Conservation (phyloP, 495 filamentous ascomycete genomes). For the Aspergillus biplanus region DNA sequence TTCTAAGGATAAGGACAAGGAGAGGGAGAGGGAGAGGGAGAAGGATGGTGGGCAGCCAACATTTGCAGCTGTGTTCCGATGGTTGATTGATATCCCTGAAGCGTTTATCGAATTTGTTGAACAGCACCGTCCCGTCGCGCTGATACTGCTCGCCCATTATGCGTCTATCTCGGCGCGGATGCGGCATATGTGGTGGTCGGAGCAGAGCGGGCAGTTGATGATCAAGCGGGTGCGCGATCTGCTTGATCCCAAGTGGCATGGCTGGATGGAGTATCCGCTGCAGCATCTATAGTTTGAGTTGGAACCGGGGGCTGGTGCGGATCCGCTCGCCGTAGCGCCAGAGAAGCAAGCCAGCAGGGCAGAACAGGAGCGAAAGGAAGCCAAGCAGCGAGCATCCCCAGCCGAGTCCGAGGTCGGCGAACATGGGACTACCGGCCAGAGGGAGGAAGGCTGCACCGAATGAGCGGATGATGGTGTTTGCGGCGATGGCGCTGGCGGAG, state of each 20-base stretch:
- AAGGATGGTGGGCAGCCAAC: background rate
- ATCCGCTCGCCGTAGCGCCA: conserved; percentile 34
- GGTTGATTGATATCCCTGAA: background rate
- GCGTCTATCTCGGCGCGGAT: background rate
- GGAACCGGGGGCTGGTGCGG: conserved; percentile 7
- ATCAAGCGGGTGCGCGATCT: background rate
- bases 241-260: conserved; percentile 1
- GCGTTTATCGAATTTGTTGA: background rate
- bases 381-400: conserved; percentile 70
- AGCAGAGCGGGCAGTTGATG: conserved; percentile 1
- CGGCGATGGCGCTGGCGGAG: conserved; percentile 63
- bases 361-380: conserved; percentile 62
- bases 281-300: background rate
- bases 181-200: conserved; percentile 1
- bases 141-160: background rate
- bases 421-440: conserved; percentile 64
- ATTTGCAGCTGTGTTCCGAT: background rate
- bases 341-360: conserved; percentile 35
- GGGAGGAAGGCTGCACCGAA: conserved; percentile 65
- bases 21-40: too few relatives aligned
- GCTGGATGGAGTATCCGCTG: background rate
- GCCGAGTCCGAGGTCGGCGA: conserved; percentile 58
- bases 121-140: background rate
- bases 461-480: conserved; percentile 57
- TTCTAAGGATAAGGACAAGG: background rate